Evolutionary conservation across 1,284 basidiomycete genomes (phyloP).

Genomic region (Vanrija pseudolonga): DNA sequence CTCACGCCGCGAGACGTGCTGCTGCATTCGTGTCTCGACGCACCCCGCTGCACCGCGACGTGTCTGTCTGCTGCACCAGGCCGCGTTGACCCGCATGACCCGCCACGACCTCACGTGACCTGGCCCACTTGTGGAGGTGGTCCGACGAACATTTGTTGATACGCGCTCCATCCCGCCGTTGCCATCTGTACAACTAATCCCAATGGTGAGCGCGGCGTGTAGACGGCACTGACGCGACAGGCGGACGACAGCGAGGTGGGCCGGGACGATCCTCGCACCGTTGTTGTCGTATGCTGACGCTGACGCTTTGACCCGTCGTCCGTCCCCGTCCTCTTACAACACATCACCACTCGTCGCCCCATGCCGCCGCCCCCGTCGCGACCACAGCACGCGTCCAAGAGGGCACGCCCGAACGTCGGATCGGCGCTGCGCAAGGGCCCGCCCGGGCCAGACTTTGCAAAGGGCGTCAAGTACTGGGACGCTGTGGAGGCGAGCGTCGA

Average conservation of each 20-base stretch:
- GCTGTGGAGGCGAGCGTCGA: constrained; percentile 49
- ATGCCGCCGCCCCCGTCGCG: background rate
- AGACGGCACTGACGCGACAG: background rate
- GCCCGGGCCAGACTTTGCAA: constrained; percentile 45
- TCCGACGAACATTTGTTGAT: background rate
- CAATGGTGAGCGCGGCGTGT: too few species aligned
- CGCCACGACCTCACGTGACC: constrained; percentile 2
- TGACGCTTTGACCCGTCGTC: background rate
- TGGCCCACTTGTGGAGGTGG: constrained; percentile 4
- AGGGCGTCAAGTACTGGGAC: constrained; percentile 53
- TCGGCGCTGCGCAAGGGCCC: constrained; percentile 28
- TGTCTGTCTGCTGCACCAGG: too few species aligned
- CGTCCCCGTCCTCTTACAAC: background rate
- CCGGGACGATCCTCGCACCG: background rate
- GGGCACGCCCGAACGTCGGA: constrained; percentile 25
- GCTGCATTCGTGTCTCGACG: too few species aligned
- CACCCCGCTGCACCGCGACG: too few species aligned
- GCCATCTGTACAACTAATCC: too few species aligned
- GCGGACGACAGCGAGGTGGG: background rate
- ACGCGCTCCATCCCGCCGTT: too few species aligned
- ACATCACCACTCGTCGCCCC: too few species aligned
- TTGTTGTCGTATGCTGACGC: background rate
- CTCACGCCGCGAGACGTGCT: too few species aligned
- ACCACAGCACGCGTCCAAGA: constrained; percentile 15
- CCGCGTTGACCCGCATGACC: too few species aligned